phyloP scores from a whole-genome alignment of 2,329 filamentous ascomycete species.

The Colletotrichum sp. region DNA sequence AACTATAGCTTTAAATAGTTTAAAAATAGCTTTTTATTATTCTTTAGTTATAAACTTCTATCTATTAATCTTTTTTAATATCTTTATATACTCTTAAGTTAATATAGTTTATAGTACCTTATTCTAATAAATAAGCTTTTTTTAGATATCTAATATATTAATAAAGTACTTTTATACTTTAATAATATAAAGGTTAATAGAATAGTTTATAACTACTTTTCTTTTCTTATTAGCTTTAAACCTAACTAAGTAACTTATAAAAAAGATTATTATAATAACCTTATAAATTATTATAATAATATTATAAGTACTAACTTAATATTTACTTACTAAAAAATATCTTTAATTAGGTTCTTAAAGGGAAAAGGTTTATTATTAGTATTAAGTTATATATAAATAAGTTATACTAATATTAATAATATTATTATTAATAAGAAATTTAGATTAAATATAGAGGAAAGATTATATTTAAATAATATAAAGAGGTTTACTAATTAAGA shows the following conservation, averaged over 20 bases:
- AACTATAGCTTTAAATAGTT: too few relatives aligned
- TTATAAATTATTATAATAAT: too few relatives aligned
- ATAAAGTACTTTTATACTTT: rapidly evolving
- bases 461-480: too few relatives aligned
- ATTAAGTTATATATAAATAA: neutral
- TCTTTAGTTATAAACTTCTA: neutral
- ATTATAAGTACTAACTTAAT: neutral
- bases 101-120: neutral
- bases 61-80: neutral
- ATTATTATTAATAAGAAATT: neutral
- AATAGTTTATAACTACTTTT: neutral
- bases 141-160: neutral
- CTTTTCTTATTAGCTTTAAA: neutral
- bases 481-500: too few relatives aligned
- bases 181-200: neutral
- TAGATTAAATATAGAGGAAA: neutral
- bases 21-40: neutral
- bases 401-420: neutral
- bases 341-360: neutral
- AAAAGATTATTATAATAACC: neutral
- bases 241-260: neutral
- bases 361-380: neutral
- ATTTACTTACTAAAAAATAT: neutral
- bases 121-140: neutral
- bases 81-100: neutral